Conservation (phyloP, 805 yeast species). For the Candida dendrica region DNA sequence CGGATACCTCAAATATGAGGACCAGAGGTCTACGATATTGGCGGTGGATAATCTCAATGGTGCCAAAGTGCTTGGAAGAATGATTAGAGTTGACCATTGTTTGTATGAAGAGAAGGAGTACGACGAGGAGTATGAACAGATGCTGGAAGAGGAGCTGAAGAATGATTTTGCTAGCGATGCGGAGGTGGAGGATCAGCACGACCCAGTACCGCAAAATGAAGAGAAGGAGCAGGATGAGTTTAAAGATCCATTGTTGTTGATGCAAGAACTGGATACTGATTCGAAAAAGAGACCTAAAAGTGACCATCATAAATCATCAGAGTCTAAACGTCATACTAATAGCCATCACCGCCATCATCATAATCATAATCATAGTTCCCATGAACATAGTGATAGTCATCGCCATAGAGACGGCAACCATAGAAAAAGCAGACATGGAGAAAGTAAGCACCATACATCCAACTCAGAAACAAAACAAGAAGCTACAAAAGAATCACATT, state of each 20-base stretch:
- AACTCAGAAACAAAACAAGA: too few relatives aligned
- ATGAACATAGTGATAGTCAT: background rate
- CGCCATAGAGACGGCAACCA: conserved; percentile 2
- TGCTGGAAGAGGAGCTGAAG: conserved; percentile 23
- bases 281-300: background rate
- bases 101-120: conserved; percentile 48
- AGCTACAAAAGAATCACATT: too few relatives aligned
- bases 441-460: too few relatives aligned
- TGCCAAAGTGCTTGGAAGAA: conserved; percentile 39
- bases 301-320: background rate
- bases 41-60: conserved; percentile 92
- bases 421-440: too few relatives aligned
- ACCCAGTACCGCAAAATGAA: too few relatives aligned
- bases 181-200: conserved; percentile 3
- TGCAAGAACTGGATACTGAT: conserved; percentile 2
- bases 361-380: background rate
- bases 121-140: conserved; percentile 39
- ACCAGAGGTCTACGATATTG: conserved; percentile 68
- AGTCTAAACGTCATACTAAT: background rate
- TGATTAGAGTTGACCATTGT: conserved; percentile 64
- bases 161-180: conserved; percentile 20
- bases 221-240: conserved; percentile 13
- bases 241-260: conserved; percentile 17
- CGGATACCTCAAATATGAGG: conserved; percentile 78
- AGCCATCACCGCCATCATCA: background rate